These are phyloP conservation scores for Lyophyllum shimeji DNA, from an alignment of 768 basidiomycete species.

Conservation along the genomic window DNA sequence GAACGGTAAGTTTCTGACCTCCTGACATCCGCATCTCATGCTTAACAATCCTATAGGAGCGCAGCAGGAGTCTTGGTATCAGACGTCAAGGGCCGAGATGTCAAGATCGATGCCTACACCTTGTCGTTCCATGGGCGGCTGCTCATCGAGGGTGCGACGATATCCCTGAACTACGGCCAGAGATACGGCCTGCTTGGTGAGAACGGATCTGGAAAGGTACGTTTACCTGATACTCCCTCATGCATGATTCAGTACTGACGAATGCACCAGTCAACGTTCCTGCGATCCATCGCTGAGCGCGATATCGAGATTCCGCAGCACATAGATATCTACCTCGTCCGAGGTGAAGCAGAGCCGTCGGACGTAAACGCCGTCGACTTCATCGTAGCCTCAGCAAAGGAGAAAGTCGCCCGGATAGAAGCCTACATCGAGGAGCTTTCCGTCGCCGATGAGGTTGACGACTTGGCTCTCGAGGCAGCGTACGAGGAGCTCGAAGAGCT, in stretches of 20 bases:
- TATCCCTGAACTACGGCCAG: constrained; percentile 79
- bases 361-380: constrained; percentile 97
- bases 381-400: constrained; percentile 89
- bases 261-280: constrained; percentile 80
- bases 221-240: constrained; percentile 11
- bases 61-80: constrained; percentile 92
- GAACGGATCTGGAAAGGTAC: constrained; percentile 98
- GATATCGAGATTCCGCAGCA: constrained; percentile 94
- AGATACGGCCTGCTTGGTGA: constrained; percentile 95
- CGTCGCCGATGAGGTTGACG: constrained; percentile 86
- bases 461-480: constrained; percentile 79
- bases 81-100: constrained; percentile 89
- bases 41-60: constrained; percentile 52
- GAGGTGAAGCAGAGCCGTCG: constrained; percentile 94
- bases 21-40: background rate
- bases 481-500: constrained; percentile 98
- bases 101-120: constrained; percentile 95
- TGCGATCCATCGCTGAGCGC: constrained; percentile 92
- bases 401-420: constrained; percentile 92
- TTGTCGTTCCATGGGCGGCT: constrained; percentile 96
- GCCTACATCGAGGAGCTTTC: constrained; percentile 92
- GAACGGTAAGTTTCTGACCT: constrained; percentile 60
- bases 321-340: constrained; percentile 97
- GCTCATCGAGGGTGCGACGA: constrained; percentile 62
- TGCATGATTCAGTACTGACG: background rate